phyloP scores from a whole-genome alignment of 2,329 filamentous ascomycete genomes.

The Fusarium odoratissimum region DNA sequence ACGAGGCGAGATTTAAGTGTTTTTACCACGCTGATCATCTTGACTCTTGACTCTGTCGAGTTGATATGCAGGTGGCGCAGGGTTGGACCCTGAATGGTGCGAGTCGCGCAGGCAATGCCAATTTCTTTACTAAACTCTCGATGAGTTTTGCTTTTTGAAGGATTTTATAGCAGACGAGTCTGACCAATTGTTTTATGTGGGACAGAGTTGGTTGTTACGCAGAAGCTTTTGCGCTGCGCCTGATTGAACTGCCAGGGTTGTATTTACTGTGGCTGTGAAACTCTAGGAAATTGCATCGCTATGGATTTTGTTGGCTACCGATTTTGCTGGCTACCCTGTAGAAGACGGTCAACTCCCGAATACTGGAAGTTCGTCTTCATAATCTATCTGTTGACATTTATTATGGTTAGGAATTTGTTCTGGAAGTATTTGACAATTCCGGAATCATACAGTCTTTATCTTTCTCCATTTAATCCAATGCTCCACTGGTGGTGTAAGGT shows the following conservation, averaged over 20 bases:
- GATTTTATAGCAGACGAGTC: neutral
- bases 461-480: neutral
- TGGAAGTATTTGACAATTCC: too few relatives aligned
- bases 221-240: neutral
- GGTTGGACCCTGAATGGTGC: neutral
- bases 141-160: neutral
- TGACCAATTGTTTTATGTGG: neutral
- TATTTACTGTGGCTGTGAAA: neutral
- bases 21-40: neutral
- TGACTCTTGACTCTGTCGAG: neutral
- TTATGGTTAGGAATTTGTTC: too few relatives aligned
- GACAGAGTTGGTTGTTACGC: neutral
- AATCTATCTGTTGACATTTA: accelerated
- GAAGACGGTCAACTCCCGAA: accelerated
- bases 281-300: neutral
- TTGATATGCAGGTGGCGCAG: neutral
- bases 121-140: neutral
- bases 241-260: neutral
- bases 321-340: neutral
- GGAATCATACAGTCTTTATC: too few relatives aligned
- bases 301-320: neutral
- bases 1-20: neutral
- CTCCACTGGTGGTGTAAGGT: too few relatives aligned
- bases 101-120: neutral
- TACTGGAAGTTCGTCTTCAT: accelerated